Evolutionary conservation across 78 protist genomes (phyloP), one percentile per base, ranked within the genome.

Genomic region (Salpingoeca rosetta): DNA sequence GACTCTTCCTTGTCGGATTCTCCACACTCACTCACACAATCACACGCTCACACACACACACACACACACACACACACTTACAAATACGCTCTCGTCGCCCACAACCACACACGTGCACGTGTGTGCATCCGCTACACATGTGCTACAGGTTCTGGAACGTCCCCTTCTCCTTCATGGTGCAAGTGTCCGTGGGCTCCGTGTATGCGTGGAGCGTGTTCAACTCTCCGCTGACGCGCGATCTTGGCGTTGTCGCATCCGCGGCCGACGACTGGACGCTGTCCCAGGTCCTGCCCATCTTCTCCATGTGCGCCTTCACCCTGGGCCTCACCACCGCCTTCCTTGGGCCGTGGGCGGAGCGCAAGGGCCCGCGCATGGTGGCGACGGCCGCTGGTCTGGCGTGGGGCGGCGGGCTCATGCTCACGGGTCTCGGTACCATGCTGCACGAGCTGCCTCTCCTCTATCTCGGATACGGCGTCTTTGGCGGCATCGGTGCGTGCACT

Each of bases 141-240:
- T 51, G 17, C 65, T 22, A 51, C 65, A 7, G 65, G 31, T 51
- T 51, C 65, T 17, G 7, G 65, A 51, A 51, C 17, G 65, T 51
- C 31, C 65, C 65, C 31, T 51, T 51, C 65, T 22, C 31, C 65
- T 51, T 51, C 65, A 7, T 72, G 38, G 35, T 27, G 22, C 88
- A 86, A 37, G 35, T 78, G 42, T 42, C 45, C 44, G 37, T 86
- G 76, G 88, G 88, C 45, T 44, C 57, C 1, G 83, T 86, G 11
- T 86, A 86, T 43, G 81, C 83, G 44, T 77, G 75, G 44, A 31
- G 45, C 43, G 65, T 86, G 38, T 86, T 65, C 36, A 77, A 76
- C 82, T 39, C 11, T 11, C 57, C 56, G 2, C 74, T 86, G 57
- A n/a, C 75, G 1, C 81, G 81, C 24, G 83, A 38, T 37, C 1